phyloP scores from a whole-genome alignment of 176 grass and related monocot species.

The Ampelocalamus luodianensis region DNA sequence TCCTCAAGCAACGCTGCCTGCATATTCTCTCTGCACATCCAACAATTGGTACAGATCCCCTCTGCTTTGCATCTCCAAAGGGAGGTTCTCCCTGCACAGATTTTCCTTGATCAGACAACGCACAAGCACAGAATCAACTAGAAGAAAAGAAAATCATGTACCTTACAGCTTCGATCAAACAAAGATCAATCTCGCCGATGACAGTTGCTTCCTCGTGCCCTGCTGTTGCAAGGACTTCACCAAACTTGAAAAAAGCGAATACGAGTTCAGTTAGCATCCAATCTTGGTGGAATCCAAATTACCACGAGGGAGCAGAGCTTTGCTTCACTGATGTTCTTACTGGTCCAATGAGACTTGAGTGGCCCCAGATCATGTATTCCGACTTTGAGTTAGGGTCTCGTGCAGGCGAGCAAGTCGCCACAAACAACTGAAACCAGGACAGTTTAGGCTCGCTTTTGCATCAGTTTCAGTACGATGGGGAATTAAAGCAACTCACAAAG shows the following conservation, averaged over 20 bases:
- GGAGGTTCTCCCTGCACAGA: slow-evolving; percentile 62
- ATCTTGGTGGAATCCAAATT: neutral
- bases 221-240: slow-evolving; percentile 58
- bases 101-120: neutral
- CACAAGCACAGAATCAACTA: neutral
- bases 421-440: slow-evolving; percentile 54
- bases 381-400: slow-evolving; percentile 45
- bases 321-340: slow-evolving; percentile 23
- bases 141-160: neutral
- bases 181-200: slow-evolving; percentile 52
- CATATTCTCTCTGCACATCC: slow-evolving; percentile 37
- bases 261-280: neutral
- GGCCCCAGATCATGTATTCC: slow-evolving; percentile 65
- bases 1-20: neutral
- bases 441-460: neutral
- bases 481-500: neutral
- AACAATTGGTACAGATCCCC: slow-evolving; percentile 58
- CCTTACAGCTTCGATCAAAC: slow-evolving; percentile 47
- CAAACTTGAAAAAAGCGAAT: slow-evolving; percentile 40
- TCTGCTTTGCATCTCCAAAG: slow-evolving; percentile 55
- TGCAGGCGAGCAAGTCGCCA: slow-evolving; percentile 61
- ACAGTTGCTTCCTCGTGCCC: slow-evolving; percentile 52
- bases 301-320: neutral
- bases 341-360: slow-evolving; percentile 69
- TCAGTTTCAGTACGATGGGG: neutral